Evolutionary conservation across 305 asterid genomes (phyloP).

Genomic region (Fraxinus sp.): DNA sequence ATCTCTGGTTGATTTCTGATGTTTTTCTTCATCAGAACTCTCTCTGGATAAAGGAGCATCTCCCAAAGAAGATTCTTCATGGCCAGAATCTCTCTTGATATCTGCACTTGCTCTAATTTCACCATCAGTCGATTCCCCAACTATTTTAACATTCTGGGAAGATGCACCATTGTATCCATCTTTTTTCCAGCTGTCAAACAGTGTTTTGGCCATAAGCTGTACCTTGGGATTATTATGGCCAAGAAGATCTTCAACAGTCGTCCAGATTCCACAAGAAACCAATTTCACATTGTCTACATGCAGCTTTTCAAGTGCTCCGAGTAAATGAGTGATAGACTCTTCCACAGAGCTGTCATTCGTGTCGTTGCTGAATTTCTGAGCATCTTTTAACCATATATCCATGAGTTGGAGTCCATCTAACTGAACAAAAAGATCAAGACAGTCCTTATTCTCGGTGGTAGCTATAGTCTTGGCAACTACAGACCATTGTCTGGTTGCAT

Average conservation of each 20-base stretch:
- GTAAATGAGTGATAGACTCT: conserved; percentile 48
- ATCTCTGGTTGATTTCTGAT: conserved; percentile 30
- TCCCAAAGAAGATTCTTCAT: conserved; percentile 28
- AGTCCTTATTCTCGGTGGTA: conserved; percentile 65
- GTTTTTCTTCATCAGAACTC: conserved; percentile 32
- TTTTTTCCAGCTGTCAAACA: conserved; percentile 52
- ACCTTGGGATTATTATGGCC: conserved; percentile 51
- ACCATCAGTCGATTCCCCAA: conserved; percentile 29
- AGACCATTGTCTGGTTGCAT: conserved; percentile 59
- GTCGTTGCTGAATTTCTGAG: conserved; percentile 43
- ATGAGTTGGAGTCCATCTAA: conserved; percentile 56
- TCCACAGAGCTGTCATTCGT: conserved; percentile 40
- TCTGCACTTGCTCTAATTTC: conserved; percentile 25
- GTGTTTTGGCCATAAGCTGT: conserved; percentile 46
- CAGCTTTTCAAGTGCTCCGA: conserved; percentile 57
- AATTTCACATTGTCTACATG: conserved; percentile 40
- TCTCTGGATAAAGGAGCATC: conserved; percentile 28
- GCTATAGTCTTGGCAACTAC: conserved; percentile 58
- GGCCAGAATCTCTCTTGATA: conserved; percentile 24
- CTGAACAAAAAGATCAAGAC: conserved; percentile 63
- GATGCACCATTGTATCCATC: conserved; percentile 30
- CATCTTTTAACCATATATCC: conserved; percentile 56
- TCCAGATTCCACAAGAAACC: conserved; percentile 49
- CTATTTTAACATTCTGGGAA: conserved; percentile 29
- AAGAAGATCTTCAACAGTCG: conserved; percentile 47